Conservation (phyloP, 108 stramenopile species). For the Pseudonitzschia pungens region DNA sequence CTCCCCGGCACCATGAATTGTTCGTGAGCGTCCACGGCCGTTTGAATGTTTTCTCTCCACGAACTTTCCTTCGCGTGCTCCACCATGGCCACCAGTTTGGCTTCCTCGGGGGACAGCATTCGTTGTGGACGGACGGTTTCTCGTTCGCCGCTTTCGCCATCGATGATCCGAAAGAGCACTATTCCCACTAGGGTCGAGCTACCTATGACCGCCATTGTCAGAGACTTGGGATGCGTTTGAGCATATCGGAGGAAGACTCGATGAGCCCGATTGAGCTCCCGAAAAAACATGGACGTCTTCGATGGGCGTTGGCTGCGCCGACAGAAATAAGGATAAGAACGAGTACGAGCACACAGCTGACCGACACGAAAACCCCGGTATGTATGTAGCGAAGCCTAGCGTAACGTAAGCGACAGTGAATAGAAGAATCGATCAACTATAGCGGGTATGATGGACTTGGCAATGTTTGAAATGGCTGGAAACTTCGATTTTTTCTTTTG, state of each 20-base stretch:
- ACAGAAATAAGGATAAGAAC: too few species aligned
- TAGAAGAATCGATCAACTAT: too few species aligned
- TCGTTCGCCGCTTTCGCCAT: background rate
- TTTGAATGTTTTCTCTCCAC: slow-evolving; percentile 53
- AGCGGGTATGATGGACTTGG: too few species aligned
- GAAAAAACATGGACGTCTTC: background rate
- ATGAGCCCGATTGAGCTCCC: background rate
- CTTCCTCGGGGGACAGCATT: slow-evolving; percentile 44
- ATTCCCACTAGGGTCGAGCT: slow-evolving; percentile 19
- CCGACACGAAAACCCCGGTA: too few species aligned
- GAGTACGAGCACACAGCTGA: too few species aligned
- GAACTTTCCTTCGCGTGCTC: slow-evolving; percentile 56
- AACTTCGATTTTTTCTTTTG: too few species aligned
- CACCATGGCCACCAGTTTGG: slow-evolving; percentile 53
- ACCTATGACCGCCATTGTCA: slow-evolving; percentile 8
- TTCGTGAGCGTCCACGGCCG: slow-evolving; percentile 49
- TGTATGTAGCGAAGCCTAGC: too few species aligned
- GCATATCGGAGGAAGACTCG: slow-evolving; percentile 12
- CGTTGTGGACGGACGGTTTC: background rate
- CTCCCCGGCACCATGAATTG: slow-evolving; percentile 54
- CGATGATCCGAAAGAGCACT: slow-evolving; percentile 19
- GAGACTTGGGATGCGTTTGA: slow-evolving; percentile 21
- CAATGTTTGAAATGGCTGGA: too few species aligned
- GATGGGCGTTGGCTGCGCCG: too few species aligned
- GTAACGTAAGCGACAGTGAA: too few species aligned